Evolutionary conservation across 352 stramenopile species (phyloP).

Genomic region (Phytophthora cajani): DNA sequence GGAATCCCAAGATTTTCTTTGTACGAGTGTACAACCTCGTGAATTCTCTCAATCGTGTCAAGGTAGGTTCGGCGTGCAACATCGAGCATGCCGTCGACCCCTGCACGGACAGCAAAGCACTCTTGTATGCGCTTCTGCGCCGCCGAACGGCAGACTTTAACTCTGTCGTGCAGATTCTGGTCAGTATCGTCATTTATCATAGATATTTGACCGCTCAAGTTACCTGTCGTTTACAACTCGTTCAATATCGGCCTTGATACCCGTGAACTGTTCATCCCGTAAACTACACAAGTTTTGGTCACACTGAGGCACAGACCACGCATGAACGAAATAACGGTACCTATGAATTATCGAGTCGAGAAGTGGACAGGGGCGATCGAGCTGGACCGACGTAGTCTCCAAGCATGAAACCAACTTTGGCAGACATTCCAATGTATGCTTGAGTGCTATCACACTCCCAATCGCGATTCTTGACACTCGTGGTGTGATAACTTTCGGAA

Average conservation of each 20-base stretch:
- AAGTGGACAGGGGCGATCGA: constrained; percentile 46
- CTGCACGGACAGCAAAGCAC: constrained; percentile 80
- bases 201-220: neutral
- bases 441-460: constrained; percentile 83
- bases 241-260: constrained; percentile 69
- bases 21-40: constrained; percentile 77
- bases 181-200: neutral
- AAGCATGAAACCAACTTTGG: constrained; percentile 66
- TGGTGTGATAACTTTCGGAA: constrained; percentile 81
- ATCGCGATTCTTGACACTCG: constrained; percentile 74
- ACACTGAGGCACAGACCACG: neutral
- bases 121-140: constrained; percentile 88
- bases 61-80: constrained; percentile 82
- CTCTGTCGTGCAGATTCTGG: constrained; percentile 34
- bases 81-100: constrained; percentile 88
- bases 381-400: constrained; percentile 34
- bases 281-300: constrained; percentile 39
- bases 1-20: constrained; percentile 74
- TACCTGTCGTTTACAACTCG: constrained; percentile 82
- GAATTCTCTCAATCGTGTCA: constrained; percentile 85
- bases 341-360: constrained; percentile 75
- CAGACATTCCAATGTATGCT: constrained; percentile 77
- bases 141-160: constrained; percentile 68
- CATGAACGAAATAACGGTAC: constrained; percentile 27
- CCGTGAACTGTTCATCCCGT: constrained; percentile 55